These are phyloP conservation scores for Penicilliopsis zonata DNA, from an alignment of 495 filamentous ascomycete genomes.

Conservation along the genomic window DNA sequence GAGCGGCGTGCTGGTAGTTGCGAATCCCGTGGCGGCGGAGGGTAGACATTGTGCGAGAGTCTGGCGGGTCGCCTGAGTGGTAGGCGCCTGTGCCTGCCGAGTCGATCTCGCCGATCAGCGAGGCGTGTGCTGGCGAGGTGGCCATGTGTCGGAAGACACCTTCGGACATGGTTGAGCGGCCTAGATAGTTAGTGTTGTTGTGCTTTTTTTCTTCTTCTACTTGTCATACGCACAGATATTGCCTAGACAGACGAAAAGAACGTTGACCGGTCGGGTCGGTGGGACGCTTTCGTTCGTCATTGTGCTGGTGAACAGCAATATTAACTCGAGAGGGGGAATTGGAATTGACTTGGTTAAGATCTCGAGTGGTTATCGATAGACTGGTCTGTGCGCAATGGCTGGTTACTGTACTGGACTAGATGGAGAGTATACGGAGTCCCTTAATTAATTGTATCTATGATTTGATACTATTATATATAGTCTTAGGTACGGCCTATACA, in stretches of 20 bases:
- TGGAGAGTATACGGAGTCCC: too few relatives aligned
- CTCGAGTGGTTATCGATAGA: too few relatives aligned
- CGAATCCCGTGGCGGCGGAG: slow-evolving; percentile 62
- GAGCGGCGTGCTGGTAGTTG: slow-evolving; percentile 64
- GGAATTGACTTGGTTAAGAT: too few relatives aligned
- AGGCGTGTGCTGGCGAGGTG: slow-evolving; percentile 36
- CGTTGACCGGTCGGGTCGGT: slow-evolving; percentile 39
- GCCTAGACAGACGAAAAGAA: slow-evolving; percentile 92
- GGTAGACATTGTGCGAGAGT: slow-evolving; percentile 75
- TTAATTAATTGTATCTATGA: too few relatives aligned
- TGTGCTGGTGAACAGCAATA: neutral
- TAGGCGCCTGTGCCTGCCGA: slow-evolving; percentile 86
- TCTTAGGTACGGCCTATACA: too few relatives aligned
- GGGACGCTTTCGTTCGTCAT: neutral
- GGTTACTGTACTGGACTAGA: too few relatives aligned
- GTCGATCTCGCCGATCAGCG: slow-evolving; percentile 60
- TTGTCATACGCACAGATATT: slow-evolving; percentile 85
- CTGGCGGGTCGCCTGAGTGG: slow-evolving; percentile 59
- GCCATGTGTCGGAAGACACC: slow-evolving; percentile 72
- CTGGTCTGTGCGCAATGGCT: too few relatives aligned
- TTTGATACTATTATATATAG: too few relatives aligned
- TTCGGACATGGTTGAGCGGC: slow-evolving; percentile 87
- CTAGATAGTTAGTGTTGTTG: slow-evolving; percentile 13
- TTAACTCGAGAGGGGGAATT: too few relatives aligned
- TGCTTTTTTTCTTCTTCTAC: too few relatives aligned